These are phyloP conservation scores for Jimgerdemannia lactiflua DNA, from an alignment of 192 early-diverging fungal species.

Conservation along the genomic window DNA sequence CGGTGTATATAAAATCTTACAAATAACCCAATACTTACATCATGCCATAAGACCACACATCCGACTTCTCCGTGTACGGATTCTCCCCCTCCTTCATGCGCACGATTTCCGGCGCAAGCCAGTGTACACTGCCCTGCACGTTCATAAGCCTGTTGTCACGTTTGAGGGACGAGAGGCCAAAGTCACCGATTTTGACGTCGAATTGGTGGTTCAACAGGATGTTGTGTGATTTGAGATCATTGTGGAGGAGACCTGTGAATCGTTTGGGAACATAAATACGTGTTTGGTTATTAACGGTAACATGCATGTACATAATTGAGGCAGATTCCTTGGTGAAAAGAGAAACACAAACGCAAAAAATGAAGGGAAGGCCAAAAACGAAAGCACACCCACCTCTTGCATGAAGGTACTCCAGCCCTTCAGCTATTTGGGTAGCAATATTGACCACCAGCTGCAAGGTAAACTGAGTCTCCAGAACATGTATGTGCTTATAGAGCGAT, in stretches of 20 bases:
- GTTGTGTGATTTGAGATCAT: conserved; percentile 4
- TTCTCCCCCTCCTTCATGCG: background rate
- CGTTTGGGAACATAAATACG: no score
- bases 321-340: no score
- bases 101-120: conserved; percentile 5
- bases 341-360: no score
- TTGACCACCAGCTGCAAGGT: background rate
- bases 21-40: background rate
- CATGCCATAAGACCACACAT: conserved; percentile 2
- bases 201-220: conserved; percentile 4
- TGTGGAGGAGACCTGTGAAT: background rate
- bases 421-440: conserved; percentile 1
- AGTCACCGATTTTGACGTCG: conserved; percentile 1
- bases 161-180: conserved; percentile 2
- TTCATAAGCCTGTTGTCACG: background rate
- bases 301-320: no score
- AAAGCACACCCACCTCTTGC: background rate
- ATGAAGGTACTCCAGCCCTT: conserved; percentile 5
- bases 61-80: conserved; percentile 2
- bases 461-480: background rate
- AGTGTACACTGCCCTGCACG: conserved; percentile 3
- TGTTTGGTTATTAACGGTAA: no score
- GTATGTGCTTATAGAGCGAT: conserved; percentile 5
- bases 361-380: no score
- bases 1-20: background rate